phyloP scores from a whole-genome alignment of 768 basidiomycete species.

The Rhizopogon salebrosus region DNA sequence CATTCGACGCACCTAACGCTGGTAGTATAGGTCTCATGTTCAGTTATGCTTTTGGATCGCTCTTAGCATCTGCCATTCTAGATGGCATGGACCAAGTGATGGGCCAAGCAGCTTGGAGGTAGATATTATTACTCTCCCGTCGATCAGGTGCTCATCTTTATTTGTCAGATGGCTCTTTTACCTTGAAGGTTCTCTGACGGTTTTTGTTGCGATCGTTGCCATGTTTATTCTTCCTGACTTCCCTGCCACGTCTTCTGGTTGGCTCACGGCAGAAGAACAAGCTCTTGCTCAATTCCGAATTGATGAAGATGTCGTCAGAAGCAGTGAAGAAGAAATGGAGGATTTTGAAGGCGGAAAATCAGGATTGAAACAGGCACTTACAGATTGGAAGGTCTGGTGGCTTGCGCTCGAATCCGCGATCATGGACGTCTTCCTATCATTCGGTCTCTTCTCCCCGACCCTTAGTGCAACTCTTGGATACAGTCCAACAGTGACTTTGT shows the following conservation, averaged over 20 bases:
- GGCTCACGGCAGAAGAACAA: constrained; percentile 48
- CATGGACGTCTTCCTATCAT: constrained; percentile 56
- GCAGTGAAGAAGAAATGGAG: constrained; percentile 43
- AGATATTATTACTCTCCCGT: constrained; percentile 11
- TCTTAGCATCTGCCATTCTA: constrained; percentile 77
- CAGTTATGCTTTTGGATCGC: constrained; percentile 76
- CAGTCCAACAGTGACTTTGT: constrained; percentile 55
- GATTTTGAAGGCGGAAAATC: constrained; percentile 22
- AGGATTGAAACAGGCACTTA: constrained; percentile 57
- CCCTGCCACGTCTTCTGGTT: constrained; percentile 53
- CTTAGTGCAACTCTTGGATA: constrained; percentile 69
- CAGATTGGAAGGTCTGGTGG: no score
- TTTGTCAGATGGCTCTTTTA: constrained; percentile 64
- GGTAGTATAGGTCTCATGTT: constrained; percentile 46
- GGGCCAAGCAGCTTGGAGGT: constrained; percentile 73
- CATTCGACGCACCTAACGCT: neutral
- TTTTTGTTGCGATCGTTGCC: constrained; percentile 44
- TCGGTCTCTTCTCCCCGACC: constrained; percentile 80
- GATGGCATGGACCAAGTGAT: constrained; percentile 63
- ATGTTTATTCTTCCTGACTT: constrained; percentile 73
- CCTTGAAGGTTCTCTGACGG: constrained; percentile 56
- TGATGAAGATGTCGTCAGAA: constrained; percentile 56
- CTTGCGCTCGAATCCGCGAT: constrained; percentile 58
- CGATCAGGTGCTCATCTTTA: neutral
- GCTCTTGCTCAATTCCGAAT: constrained; percentile 55